phyloP scores from a whole-genome alignment of 2,329 filamentous ascomycete genomes.

The Penicillium occitanis region DNA sequence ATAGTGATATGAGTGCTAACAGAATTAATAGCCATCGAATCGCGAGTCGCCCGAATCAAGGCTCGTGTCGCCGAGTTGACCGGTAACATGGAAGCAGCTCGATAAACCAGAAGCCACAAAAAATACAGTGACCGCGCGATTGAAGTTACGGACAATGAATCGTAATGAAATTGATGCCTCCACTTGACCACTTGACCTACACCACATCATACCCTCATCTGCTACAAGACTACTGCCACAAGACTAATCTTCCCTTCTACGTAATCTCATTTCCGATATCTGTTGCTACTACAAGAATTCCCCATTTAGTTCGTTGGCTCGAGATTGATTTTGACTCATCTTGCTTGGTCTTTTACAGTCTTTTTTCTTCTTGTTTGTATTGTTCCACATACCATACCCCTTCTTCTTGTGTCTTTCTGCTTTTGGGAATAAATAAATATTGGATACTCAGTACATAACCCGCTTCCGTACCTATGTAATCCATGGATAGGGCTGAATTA shows the following conservation, averaged over 20 bases:
- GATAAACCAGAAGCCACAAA: slow-evolving; percentile 22
- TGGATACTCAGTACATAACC: background rate
- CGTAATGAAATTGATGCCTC: slow-evolving; percentile 3
- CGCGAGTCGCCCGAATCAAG: slow-evolving; percentile 94
- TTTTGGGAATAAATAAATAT: background rate
- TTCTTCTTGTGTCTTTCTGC: background rate
- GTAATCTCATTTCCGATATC: background rate
- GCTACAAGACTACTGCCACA: background rate
- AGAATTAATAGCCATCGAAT: slow-evolving; percentile 74
- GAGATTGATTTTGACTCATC: slow-evolving; percentile 10
- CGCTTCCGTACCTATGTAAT: background rate
- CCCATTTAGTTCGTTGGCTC: slow-evolving; percentile 11
- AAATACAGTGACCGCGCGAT: background rate
- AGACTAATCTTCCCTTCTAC: background rate
- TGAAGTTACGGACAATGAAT: slow-evolving; percentile 12
- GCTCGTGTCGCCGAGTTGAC: slow-evolving; percentile 94
- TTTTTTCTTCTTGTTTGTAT: slow-evolving; percentile 4
- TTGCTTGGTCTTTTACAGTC: no score
- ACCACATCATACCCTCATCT: background rate
- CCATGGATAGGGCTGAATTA: background rate
- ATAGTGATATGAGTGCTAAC: slow-evolving; percentile 28
- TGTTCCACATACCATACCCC: background rate
- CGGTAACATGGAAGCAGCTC: slow-evolving; percentile 67
- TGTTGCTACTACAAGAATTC: slow-evolving; percentile 14
- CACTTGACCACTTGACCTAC: background rate